Evolutionary conservation across 2,329 filamentous ascomycete genomes (phyloP).

Genomic region (Fusarium praegraminearum): DNA sequence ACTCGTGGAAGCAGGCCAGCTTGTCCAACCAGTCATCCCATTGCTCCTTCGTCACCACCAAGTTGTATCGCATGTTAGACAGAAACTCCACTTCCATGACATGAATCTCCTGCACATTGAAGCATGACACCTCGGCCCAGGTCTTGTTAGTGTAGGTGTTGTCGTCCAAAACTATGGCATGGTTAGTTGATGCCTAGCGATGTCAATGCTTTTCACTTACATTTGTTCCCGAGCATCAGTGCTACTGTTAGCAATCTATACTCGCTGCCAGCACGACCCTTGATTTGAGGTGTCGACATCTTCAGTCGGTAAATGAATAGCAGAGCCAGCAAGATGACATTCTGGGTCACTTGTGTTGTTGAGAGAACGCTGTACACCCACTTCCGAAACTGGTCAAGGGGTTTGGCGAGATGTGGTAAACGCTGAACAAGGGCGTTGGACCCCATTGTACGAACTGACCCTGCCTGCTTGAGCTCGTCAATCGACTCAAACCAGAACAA

Average conservation of each 20-base stretch:
- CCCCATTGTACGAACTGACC: slow-evolving; percentile 65
- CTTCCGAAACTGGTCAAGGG: slow-evolving; percentile 85
- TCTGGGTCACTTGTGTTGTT: slow-evolving; percentile 95
- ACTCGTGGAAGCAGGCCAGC: slow-evolving; percentile 83
- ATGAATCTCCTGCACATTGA: slow-evolving; percentile 94
- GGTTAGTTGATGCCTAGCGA: slow-evolving; percentile 38
- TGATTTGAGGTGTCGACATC: slow-evolving; percentile 87
- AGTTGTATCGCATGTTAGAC: slow-evolving; percentile 96
- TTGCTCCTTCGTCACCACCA: slow-evolving; percentile 85
- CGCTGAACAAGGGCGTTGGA: slow-evolving; percentile 58
- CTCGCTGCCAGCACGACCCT: slow-evolving; percentile 92
- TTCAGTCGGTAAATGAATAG: slow-evolving; percentile 95
- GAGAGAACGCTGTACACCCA: slow-evolving; percentile 93
- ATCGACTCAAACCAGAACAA: slow-evolving; percentile 97
- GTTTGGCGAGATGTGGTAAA: slow-evolving; percentile 78
- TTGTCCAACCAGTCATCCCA: slow-evolving; percentile 91
- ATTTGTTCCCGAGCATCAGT: slow-evolving; percentile 98
- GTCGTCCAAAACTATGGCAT: slow-evolving; percentile 83
- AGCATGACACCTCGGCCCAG: slow-evolving; percentile 97
- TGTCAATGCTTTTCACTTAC: slow-evolving; percentile 60
- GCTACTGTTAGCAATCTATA: slow-evolving; percentile 93
- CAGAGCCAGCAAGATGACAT: slow-evolving; percentile 89
- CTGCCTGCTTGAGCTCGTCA: slow-evolving; percentile 80
- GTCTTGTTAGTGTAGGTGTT: slow-evolving; percentile 99
- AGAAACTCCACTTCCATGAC: slow-evolving; percentile 99